Evolutionary conservation across 2,329 filamentous ascomycete species (phyloP).

Genomic region (Onygena corvina): DNA sequence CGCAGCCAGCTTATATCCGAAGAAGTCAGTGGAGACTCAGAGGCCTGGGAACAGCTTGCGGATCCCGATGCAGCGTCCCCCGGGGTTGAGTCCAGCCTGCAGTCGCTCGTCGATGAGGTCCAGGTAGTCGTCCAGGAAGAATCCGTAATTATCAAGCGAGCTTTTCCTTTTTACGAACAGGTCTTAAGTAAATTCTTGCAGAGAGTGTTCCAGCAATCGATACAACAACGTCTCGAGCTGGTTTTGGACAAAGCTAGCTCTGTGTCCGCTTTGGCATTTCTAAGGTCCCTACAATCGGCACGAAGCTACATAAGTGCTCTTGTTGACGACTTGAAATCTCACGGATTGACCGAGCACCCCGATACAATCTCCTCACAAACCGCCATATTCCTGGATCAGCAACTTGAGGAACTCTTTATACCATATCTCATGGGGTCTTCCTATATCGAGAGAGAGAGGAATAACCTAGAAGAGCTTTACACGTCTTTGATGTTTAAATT

Average conservation of each 20-base stretch:
- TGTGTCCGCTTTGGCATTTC: conserved; percentile 80
- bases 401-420: conserved; percentile 54
- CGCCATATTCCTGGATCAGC: conserved; percentile 55
- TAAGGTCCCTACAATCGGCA: conserved; percentile 81
- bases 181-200: conserved; percentile 89
- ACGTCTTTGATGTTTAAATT: conserved; percentile 93
- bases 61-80: conserved; percentile 89
- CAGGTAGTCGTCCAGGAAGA: conserved; percentile 94
- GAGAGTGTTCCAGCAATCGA: conserved; percentile 92
- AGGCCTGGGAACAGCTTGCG: conserved; percentile 75
- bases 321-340: conserved; percentile 84
- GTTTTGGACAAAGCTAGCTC: conserved; percentile 89
- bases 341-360: conserved; percentile 89
- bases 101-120: conserved; percentile 87
- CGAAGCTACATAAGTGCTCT: conserved; percentile 75
- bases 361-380: conserved; percentile 82
- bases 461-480: conserved; percentile 65
- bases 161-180: conserved; percentile 92
- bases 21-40: conserved; percentile 50
- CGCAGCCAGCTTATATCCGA: conserved; percentile 82
- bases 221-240: conserved; percentile 90
- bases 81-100: conserved; percentile 79
- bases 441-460: conserved; percentile 54
- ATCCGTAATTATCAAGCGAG: conserved; percentile 88
- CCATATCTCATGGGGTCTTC: conserved; percentile 54